These are phyloP conservation scores for Pseudozyma pruni DNA, from an alignment of 1,284 basidiomycete genomes.

Conservation along the genomic window DNA sequence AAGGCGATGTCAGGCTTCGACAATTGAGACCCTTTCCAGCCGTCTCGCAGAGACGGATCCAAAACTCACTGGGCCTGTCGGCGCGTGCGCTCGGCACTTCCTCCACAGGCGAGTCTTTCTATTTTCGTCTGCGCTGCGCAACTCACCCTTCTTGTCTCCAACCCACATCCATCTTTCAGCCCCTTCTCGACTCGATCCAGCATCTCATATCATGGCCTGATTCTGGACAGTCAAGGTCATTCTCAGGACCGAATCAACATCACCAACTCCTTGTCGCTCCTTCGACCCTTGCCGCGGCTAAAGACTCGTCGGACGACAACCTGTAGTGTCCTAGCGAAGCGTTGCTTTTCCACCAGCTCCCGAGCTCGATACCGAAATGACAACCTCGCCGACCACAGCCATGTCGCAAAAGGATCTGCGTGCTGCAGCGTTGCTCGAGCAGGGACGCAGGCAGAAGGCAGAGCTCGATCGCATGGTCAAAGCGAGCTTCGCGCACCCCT, in stretches of 20 bases:
- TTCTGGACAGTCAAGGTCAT: neutral
- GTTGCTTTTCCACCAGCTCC: too few relatives aligned
- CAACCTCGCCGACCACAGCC: constrained; percentile 19
- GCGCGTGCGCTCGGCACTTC: too few relatives aligned
- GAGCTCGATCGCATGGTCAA: constrained; percentile 48
- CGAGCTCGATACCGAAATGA: constrained; percentile 6
- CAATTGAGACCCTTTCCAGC: too few relatives aligned
- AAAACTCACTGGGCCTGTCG: too few relatives aligned
- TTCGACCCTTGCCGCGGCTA: too few relatives aligned
- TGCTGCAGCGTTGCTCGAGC: constrained; percentile 42
- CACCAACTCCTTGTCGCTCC: too few relatives aligned
- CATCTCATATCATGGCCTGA: constrained; percentile 14
- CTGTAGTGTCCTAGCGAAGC: too few relatives aligned
- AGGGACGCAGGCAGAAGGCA: constrained; percentile 45
- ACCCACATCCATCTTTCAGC: constrained; percentile 2
- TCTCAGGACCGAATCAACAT: too few relatives aligned
- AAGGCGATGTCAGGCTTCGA: too few relatives aligned
- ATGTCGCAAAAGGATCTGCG: constrained; percentile 40
- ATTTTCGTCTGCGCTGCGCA: too few relatives aligned
- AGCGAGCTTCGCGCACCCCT: constrained; percentile 30
- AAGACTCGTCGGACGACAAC: constrained; percentile 2
- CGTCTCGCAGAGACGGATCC: too few relatives aligned
- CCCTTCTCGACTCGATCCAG: neutral
- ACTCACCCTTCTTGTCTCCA: constrained; percentile 4
- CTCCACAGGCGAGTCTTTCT: too few relatives aligned